Conservation (phyloP, 306 rosid genomes). For the Purshia tridentata region DNA sequence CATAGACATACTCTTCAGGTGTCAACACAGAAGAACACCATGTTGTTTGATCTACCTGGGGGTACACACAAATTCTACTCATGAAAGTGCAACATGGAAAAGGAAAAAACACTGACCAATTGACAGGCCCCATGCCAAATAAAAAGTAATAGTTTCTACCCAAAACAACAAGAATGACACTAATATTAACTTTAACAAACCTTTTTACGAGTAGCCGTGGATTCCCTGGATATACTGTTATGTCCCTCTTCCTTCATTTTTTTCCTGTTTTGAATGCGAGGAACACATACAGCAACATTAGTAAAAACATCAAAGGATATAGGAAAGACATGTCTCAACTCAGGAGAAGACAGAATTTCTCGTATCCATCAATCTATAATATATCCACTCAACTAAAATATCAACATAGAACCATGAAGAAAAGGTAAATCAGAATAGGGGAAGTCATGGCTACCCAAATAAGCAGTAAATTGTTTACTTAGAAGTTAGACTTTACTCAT, state of each 20-base stretch:
- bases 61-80: neutral
- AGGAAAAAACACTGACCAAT: neutral
- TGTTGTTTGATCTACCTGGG: neutral
- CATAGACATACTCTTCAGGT: neutral
- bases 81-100: neutral
- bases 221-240: conserved; percentile 31
- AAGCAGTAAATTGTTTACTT: neutral
- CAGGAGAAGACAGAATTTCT: neutral
- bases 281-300: neutral
- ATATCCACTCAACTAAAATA: neutral
- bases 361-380: neutral
- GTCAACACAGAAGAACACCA: neutral
- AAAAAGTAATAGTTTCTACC: neutral
- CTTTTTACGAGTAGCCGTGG: conserved; percentile 49
- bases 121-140: neutral
- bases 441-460: neutral
- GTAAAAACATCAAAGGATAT: neutral
- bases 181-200: conserved; percentile 31
- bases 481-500: neutral
- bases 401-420: neutral
- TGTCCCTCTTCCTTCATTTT: conserved; percentile 23
- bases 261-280: conserved; percentile 36
- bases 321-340: neutral
- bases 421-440: neutral
- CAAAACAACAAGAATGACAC: neutral